These are phyloP conservation scores for Trematosphaeria pertusa DNA, from an alignment of 2,329 filamentous ascomycete genomes.

Conservation along the genomic window DNA sequence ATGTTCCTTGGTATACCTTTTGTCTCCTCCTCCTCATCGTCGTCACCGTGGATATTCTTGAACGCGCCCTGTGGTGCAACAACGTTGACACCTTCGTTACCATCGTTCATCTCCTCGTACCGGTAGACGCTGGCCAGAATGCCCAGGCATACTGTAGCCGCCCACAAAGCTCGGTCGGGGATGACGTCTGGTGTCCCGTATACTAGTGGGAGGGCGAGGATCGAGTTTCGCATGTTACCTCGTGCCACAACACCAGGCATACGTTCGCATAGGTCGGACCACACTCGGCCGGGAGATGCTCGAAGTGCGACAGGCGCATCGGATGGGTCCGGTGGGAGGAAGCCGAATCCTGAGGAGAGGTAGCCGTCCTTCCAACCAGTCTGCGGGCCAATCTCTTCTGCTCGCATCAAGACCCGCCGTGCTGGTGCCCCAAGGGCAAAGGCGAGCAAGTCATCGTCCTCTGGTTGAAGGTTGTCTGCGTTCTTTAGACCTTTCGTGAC, in stretches of 20 bases:
- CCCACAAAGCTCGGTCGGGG: conserved; percentile 61
- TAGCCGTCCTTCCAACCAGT: conserved; percentile 63
- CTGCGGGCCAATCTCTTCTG: conserved; percentile 58
- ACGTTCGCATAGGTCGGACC: conserved; percentile 61
- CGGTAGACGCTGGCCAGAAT: conserved; percentile 63
- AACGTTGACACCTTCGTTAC: conserved; percentile 57
- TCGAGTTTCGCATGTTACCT: conserved; percentile 58
- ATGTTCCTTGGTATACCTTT: conserved; percentile 58
- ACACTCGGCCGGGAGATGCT: conserved; percentile 58
- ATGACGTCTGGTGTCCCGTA: conserved; percentile 59
- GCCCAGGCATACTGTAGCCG: conserved; percentile 59
- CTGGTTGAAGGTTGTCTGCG: conserved; percentile 56
- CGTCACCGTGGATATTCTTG: conserved; percentile 54
- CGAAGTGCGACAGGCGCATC: conserved; percentile 56
- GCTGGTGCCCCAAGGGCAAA: conserved; percentile 61
- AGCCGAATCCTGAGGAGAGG: conserved; percentile 59
- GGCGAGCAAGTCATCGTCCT: conserved; percentile 59
- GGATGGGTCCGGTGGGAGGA: conserved; percentile 60
- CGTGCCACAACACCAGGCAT: conserved; percentile 61
- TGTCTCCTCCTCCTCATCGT: conserved; percentile 58
- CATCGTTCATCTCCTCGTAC: conserved; percentile 61
- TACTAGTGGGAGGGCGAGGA: conserved; percentile 57
- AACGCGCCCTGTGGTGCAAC: conserved; percentile 39
- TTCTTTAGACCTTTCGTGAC: conserved; percentile 48
- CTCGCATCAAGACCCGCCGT: conserved; percentile 59